Conservation (phyloP, 2,329 filamentous ascomycete genomes). For the Penicillium sp. region DNA sequence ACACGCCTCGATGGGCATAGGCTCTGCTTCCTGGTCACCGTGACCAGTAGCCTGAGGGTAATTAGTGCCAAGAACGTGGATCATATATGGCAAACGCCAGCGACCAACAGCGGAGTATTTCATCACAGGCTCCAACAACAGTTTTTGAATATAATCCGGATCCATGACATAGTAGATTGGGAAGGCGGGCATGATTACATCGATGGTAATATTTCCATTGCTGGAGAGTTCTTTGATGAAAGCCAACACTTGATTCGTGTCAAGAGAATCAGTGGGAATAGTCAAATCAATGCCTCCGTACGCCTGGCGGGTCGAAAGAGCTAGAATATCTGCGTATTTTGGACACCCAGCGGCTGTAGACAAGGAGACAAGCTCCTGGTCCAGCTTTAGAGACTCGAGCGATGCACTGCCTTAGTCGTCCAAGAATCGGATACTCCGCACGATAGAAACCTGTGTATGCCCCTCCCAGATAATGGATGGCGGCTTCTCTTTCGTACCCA, state of each 20-base stretch:
- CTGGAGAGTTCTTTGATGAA: slow-evolving; percentile 49
- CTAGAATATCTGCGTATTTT: slow-evolving; percentile 45
- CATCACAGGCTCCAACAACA: slow-evolving; percentile 47
- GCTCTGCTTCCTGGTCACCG: slow-evolving; percentile 39
- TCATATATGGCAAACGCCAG: slow-evolving; percentile 40
- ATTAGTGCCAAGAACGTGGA: slow-evolving; percentile 44
- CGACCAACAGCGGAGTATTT: slow-evolving; percentile 42
- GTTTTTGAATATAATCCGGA: slow-evolving; percentile 44
- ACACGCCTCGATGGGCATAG: slow-evolving; percentile 46
- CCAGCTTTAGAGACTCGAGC: slow-evolving; percentile 35
- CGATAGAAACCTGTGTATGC: slow-evolving; percentile 44
- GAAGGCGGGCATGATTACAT: slow-evolving; percentile 46
- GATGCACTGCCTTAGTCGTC: slow-evolving; percentile 42
- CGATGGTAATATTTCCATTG: slow-evolving; percentile 45
- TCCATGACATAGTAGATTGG: slow-evolving; percentile 46
- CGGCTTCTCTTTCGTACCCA: slow-evolving; percentile 42
- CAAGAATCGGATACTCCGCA: slow-evolving; percentile 39
- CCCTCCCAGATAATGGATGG: slow-evolving; percentile 45
- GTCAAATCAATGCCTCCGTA: slow-evolving; percentile 45
- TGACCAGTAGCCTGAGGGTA: slow-evolving; percentile 46
- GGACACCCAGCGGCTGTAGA: slow-evolving; percentile 34
- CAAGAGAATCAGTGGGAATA: slow-evolving; percentile 36
- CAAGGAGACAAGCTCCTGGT: slow-evolving; percentile 30
- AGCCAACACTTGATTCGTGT: slow-evolving; percentile 33
- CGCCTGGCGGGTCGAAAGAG: slow-evolving; percentile 43